Evolutionary conservation across 495 filamentous ascomycete species (phyloP).

Genomic region (Thozetella sp.): DNA sequence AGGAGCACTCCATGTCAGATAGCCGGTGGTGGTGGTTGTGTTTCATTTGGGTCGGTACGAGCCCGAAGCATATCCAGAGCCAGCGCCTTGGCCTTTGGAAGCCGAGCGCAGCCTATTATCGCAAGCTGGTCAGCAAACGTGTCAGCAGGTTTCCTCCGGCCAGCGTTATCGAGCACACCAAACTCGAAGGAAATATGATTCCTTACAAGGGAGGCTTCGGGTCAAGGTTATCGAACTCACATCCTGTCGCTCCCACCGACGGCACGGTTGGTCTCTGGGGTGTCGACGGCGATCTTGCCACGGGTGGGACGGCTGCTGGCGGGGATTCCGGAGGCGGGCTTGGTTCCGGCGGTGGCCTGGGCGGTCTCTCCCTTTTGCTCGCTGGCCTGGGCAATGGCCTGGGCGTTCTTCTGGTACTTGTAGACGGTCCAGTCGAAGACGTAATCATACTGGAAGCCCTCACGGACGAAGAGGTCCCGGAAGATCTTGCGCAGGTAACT

Average conservation of each 20-base stretch:
- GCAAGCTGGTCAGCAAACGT: conserved; percentile 88
- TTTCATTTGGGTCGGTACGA: conserved; percentile 75
- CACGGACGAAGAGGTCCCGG: conserved; percentile 98
- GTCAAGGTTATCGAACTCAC: conserved; percentile 77
- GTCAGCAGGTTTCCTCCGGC: conserved; percentile 72
- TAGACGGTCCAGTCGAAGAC: conserved; percentile 99
- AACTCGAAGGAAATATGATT: conserved; percentile 84
- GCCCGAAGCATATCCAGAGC: conserved; percentile 61
- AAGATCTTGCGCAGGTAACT: conserved; percentile 99
- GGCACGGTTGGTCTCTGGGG: conserved; percentile 83
- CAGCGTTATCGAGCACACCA: conserved; percentile 81
- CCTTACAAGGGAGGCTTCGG: conserved; percentile 90
- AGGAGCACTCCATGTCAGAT: conserved; percentile 19
- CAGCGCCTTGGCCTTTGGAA: conserved; percentile 80
- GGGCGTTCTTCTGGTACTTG: conserved; percentile 99
- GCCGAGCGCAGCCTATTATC: conserved; percentile 94
- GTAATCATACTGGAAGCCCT: conserved; percentile 99
- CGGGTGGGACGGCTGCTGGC: conserved; percentile 60
- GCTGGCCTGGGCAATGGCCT: conserved; percentile 50
- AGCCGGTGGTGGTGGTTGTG: conserved; percentile 13
- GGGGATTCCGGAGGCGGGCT: neutral
- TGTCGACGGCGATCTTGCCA: conserved; percentile 75
- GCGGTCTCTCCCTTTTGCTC: conserved; percentile 49
- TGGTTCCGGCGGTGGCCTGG: conserved; percentile 51
- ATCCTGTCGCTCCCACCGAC: conserved; percentile 95